A percentile compares a stretch with the other conserved stretches of the same genome.
phyloP scores from a whole-genome alignment of 305 asterid species.

The Solanum hybrid region DNA sequence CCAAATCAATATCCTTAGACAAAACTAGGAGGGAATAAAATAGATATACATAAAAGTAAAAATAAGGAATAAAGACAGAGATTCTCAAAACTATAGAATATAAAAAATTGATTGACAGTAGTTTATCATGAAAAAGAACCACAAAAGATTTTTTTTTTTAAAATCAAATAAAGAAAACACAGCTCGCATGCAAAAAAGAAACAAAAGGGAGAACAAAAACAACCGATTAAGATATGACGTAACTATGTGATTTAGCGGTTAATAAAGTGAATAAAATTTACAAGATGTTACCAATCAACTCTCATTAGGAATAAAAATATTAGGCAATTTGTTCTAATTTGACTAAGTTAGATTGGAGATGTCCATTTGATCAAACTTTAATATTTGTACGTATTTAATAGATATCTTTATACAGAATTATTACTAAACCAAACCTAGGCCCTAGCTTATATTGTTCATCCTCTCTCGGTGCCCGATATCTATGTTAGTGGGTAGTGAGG shows the following conservation, averaged over 20 bases:
- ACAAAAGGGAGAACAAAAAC: not conserved
- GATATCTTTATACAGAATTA: too few species aligned
- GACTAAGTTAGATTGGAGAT: not conserved
- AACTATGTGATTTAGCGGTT: not conserved
- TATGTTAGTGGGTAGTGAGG: not conserved
- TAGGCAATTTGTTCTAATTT: too few species aligned
- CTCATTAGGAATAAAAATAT: not conserved
- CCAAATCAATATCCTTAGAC: not conserved
- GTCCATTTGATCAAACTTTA: not conserved
- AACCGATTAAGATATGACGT: not conserved
- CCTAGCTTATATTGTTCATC: not conserved
- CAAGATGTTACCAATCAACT: not conserved
- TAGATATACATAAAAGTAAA: not conserved
- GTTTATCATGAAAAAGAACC: not conserved
- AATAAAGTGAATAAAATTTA: not conserved
- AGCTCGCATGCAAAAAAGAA: not conserved
- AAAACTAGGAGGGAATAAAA: not conserved
- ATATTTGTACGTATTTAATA: too few species aligned
- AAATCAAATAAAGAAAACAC: not conserved
- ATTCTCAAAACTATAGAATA: not conserved
- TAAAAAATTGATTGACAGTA: not conserved
- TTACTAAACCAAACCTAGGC: not conserved
- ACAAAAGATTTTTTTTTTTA: too few species aligned
- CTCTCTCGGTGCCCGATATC: not conserved
- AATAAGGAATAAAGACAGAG: not conserved